Evolutionary conservation across 1,284 basidiomycete genomes (phyloP), one percentile per base, ranked within the genome.

Genomic region (Tilletia caries): DNA sequence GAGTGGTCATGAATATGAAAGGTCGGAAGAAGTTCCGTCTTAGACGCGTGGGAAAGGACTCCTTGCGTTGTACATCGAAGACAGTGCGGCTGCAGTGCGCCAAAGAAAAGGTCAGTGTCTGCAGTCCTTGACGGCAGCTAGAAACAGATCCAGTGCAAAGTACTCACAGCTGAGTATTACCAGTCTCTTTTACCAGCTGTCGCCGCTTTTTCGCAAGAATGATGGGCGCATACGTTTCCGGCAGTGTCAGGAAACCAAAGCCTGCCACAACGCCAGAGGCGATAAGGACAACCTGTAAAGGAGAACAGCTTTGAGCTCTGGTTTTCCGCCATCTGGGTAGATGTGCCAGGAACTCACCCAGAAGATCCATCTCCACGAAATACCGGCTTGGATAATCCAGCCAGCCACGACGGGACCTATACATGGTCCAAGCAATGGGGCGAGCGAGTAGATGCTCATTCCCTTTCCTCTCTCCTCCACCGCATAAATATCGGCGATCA

Each of bases 401-500:
- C 65, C 68, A 3, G 80, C 84, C 20, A 73, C 85, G 86, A 89
- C 89, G 1, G 79, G 79, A 1, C 78, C 78, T 1, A 76, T 34
- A 2, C 64, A 69, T 0, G 80, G 78, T 2, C 77, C 78, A 0
- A 80, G 68, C 20, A 81, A 54, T 0, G 77, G 83, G 0, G 89
- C 89, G 5, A 91, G 83, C 0, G 90, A 89, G 80, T 91, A 77
- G 18, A 74, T 34, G 1, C 74, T 62, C 75, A 76, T 75, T 0
- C 72, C 74, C 25, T 58, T 65, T 15, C 76, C 76, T 50, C 79
- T 67, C 70, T 79, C 86, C 69, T 91, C 89, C 0, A 89, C 80
- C n/a, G 78, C 80, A 87, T 89, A 92, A 58, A 90, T 85, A 81
- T 92, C 91, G 1, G 88, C 87, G 0, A 92, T 83, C 1, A 89